phyloP scores from a whole-genome alignment of 306 rosid genomes.

The Fagus crenata region DNA sequence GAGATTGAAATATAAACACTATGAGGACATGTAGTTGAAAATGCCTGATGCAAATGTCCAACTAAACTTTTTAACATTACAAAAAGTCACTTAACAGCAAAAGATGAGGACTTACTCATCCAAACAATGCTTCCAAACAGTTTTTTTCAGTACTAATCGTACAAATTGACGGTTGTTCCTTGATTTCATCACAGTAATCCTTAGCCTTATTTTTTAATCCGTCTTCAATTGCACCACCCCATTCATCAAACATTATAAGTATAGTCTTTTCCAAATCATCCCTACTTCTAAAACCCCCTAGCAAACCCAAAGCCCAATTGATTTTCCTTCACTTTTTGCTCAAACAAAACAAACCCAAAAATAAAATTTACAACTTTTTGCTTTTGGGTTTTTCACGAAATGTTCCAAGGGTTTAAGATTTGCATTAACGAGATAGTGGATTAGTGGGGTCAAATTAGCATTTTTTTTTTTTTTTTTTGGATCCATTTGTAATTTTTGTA shows the following conservation, averaged over 20 bases:
- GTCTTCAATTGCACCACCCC: conserved; percentile 52
- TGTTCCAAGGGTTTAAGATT: conserved; percentile 1
- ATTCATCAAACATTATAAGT: conserved; percentile 80
- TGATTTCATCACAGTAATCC: conserved; percentile 61
- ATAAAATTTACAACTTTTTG: not conserved
- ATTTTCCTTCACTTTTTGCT: conserved; percentile 30
- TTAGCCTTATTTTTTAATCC: conserved; percentile 68
- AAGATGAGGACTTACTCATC: too few species aligned
- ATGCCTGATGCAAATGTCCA: too few species aligned
- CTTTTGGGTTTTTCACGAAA: conserved; percentile 17
- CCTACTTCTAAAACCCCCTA: conserved; percentile 41
- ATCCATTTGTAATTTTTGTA: too few species aligned
- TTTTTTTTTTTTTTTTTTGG: too few species aligned
- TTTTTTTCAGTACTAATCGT: conserved; percentile 66
- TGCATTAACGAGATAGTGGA: not conserved
- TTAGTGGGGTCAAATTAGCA: too few species aligned
- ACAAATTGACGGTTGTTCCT: conserved; percentile 63
- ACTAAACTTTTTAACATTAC: too few species aligned
- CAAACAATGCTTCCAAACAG: too few species aligned
- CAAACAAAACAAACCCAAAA: not conserved
- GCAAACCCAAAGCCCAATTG: conserved; percentile 27
- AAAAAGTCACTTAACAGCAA: too few species aligned
- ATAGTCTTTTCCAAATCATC: conserved; percentile 87
- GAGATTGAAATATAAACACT: too few species aligned
- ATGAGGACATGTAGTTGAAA: too few species aligned